phyloP scores from a whole-genome alignment of 2,329 filamentous ascomycete species.

The Ilyonectria mors-panacis region DNA sequence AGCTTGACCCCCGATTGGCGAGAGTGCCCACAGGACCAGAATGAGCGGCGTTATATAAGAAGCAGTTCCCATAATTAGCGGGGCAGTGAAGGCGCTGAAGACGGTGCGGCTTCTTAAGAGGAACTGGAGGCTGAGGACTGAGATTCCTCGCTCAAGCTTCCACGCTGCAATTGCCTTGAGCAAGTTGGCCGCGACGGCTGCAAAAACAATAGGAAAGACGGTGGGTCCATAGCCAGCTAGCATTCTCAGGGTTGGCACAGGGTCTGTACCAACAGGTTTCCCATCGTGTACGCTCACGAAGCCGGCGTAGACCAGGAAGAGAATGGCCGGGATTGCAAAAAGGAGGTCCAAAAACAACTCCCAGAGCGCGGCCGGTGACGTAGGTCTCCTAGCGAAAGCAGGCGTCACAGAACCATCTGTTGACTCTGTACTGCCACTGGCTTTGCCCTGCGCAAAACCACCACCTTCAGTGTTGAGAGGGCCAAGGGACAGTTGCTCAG shows the following conservation, averaged over 20 bases:
- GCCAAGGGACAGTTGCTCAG: not conserved
- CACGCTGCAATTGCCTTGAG: conserved; percentile 20
- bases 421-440: not conserved
- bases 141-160: conserved; percentile 30
- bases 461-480: not conserved
- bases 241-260: not conserved
- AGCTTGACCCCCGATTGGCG: conserved; percentile 30
- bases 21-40: conserved; percentile 28
- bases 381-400: not conserved
- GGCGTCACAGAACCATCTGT: not conserved
- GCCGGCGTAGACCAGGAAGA: conserved; percentile 2
- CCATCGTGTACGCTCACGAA: conserved; percentile 4
- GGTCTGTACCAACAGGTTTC: not conserved
- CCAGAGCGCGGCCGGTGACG: not conserved
- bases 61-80: conserved; percentile 8
- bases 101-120: conserved; percentile 31
- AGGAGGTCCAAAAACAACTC: not conserved
- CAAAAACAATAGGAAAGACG: conserved; percentile 26
- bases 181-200: conserved; percentile 17
- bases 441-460: not conserved
- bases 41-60: conserved; percentile 22
- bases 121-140: conserved; percentile 29
- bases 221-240: conserved; percentile 12
- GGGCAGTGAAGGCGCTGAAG: conserved; percentile 23
- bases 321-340: not conserved